Conservation (phyloP, 1,284 basidiomycete species). For the Sporisorium graminicola region DNA sequence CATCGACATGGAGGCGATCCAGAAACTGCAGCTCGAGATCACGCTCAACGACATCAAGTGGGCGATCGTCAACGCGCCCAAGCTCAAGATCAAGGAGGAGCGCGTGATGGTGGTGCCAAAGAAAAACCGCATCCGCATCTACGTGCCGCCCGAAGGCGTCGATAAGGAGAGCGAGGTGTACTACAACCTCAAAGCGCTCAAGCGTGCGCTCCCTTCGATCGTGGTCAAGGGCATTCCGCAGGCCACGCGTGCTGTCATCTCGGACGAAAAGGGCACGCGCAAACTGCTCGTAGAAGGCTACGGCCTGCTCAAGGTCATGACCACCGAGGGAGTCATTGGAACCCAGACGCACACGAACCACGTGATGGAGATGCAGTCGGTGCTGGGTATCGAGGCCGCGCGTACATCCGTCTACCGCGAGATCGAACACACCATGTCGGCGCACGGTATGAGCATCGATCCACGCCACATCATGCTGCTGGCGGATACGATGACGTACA, state of each 20-base stretch:
- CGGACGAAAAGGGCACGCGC: slow-evolving; percentile 66
- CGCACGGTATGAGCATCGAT: slow-evolving; percentile 98
- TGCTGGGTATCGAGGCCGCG: slow-evolving; percentile 97
- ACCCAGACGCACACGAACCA: slow-evolving; percentile 95
- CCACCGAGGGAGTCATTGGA: slow-evolving; percentile 93
- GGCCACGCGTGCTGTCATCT: slow-evolving; percentile 65
- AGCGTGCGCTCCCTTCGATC: slow-evolving; percentile 65
- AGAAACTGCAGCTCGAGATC: slow-evolving; percentile 92
- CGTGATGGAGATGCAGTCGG: slow-evolving; percentile 93
- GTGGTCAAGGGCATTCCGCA: slow-evolving; percentile 68
- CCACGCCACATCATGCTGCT: slow-evolving; percentile 98
- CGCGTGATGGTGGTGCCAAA: slow-evolving; percentile 62
- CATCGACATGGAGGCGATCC: slow-evolving; percentile 88
- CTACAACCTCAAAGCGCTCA: slow-evolving; percentile 65
- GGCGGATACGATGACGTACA: slow-evolving; percentile 99
- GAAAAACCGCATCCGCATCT: slow-evolving; percentile 86
- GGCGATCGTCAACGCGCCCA: slow-evolving; percentile 87
- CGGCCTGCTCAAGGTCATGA: slow-evolving; percentile 97
- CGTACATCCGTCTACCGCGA: slow-evolving; percentile 94
- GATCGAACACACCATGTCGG: slow-evolving; percentile 94
- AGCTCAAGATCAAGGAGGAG: slow-evolving; percentile 91
- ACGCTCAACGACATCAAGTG: slow-evolving; percentile 93
- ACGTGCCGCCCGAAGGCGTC: slow-evolving; percentile 72
- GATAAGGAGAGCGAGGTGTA: slow-evolving; percentile 77
- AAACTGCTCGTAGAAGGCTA: slow-evolving; percentile 79